Conservation (phyloP, 2,329 filamentous ascomycete genomes). For the Madurella fahalii region DNA sequence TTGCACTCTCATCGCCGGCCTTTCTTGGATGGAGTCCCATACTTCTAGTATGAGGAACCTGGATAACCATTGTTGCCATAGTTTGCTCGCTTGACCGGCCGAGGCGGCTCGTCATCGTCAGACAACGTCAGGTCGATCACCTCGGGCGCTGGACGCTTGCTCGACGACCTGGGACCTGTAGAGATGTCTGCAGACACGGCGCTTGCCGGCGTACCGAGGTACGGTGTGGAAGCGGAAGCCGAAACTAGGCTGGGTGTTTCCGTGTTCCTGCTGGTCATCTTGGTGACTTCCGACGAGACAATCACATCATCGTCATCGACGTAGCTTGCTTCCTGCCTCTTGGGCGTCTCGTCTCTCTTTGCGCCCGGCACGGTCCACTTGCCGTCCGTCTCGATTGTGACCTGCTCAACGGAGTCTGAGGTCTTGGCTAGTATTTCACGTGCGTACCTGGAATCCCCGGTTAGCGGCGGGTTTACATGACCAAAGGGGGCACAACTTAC, state of each 20-base stretch:
- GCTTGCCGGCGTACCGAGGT: slow-evolving; percentile 30
- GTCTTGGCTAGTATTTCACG: slow-evolving; percentile 79
- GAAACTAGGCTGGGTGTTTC: slow-evolving; percentile 34
- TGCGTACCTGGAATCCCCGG: slow-evolving; percentile 62
- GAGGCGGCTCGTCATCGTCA: slow-evolving; percentile 49
- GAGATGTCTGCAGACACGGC: slow-evolving; percentile 36
- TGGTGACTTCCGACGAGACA: slow-evolving; percentile 40
- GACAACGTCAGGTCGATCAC: slow-evolving; percentile 59
- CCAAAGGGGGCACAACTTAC: slow-evolving; percentile 44
- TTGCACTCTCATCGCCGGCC: neutral
- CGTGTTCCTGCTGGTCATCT: slow-evolving; percentile 31
- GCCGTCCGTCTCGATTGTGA: slow-evolving; percentile 85
- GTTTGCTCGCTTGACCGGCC: slow-evolving; percentile 47
- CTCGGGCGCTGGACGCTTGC: slow-evolving; percentile 47
- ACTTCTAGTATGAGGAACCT: slow-evolving; percentile 5
- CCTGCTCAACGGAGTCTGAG: slow-evolving; percentile 67
- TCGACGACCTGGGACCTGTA: slow-evolving; percentile 34
- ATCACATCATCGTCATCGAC: slow-evolving; percentile 49
- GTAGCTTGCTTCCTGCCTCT: slow-evolving; percentile 26
- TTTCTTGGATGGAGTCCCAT: slow-evolving; percentile 3
- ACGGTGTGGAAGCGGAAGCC: slow-evolving; percentile 6
- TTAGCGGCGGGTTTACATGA: slow-evolving; percentile 21
- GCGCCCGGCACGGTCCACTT: slow-evolving; percentile 56
- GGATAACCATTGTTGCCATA: slow-evolving; percentile 16
- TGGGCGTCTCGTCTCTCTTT: slow-evolving; percentile 30